Base-by-base conservation (phyloP, 768 basidiomycete species). In the Leucogyrophana mollusca region DNA sequence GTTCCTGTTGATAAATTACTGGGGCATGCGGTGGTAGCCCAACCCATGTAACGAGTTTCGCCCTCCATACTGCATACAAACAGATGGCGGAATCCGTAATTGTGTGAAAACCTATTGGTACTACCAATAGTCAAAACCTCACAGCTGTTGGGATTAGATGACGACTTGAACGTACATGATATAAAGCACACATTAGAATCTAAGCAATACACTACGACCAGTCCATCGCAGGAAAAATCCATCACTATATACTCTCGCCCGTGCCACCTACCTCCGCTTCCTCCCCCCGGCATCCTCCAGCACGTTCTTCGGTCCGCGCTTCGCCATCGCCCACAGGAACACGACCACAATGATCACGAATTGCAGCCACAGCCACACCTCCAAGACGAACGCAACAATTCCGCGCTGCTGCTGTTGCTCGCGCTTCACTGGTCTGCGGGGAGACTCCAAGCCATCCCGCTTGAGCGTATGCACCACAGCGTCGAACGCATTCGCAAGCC, bases 331-430 rank as follows among this genome's bases (percentile, higher is more conserved):
- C 76, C 80, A 90, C 44, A 93, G 61, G 63, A 92, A 92, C 43
- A 90, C 82, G 34, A 83, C 45, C 24, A 91, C 73, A 52, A 93
- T 80, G 50, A 90, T 73, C 7, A 63, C 70, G 58, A 92, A 90
- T 64, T 93, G 90, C 49, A 90, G 61, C 87, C 89, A 90, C 52
- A 92, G 64, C 90, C 90, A 92, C 17, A 87, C 60, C 66, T 90
- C 86, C 40, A 92, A 56, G 52, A 90, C 61, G 40, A 85, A 65
- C 33, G 60, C 66, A 25, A 69, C 67, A 17, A 73, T 50, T 6
- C 64, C 57, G 5, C 71, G 67, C 13, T 64, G 57, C 46, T 60
- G 60, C 4, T 56, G 49, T 47, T 53, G 49, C 45, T 47, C 40
- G 34, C 17, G 44, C 21, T 46, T 36, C 41, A 45, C 32, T 32